phyloP scores from a whole-genome alignment of 2,329 filamentous ascomycete genomes.

The Cladosporium phlei region DNA sequence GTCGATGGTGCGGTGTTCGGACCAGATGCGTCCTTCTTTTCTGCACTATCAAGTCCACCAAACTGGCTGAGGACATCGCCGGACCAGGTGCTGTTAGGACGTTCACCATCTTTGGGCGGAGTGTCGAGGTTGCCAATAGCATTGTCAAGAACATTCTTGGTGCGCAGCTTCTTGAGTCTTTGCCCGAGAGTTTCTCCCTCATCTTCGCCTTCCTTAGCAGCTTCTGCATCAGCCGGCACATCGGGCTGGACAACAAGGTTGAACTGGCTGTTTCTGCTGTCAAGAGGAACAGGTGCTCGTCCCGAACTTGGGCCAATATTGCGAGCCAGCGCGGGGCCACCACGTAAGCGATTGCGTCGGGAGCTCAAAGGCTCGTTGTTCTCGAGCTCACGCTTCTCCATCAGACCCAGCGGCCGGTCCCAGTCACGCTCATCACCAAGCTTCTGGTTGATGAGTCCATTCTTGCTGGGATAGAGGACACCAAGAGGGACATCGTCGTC shows the following conservation, averaged over 20 bases:
- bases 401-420: conserved; percentile 65
- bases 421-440: conserved; percentile 36
- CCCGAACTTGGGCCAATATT: conserved; percentile 21
- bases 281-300: conserved; percentile 24
- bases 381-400: conserved; percentile 78
- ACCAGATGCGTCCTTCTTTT: conserved; percentile 27
- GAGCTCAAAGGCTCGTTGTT: conserved; percentile 85
- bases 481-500: conserved; percentile 88
- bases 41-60: conserved; percentile 46
- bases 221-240: conserved; percentile 16
- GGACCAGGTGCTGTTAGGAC: conserved; percentile 58
- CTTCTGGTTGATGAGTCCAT: conserved; percentile 48
- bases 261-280: conserved; percentile 25
- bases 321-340: conserved; percentile 36
- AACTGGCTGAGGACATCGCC: conserved; percentile 64
- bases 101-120: conserved; percentile 19
- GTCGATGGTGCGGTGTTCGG: neutral
- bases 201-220: conserved; percentile 32
- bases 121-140: conserved; percentile 37
- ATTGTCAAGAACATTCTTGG: conserved; percentile 47
- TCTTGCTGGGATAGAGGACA: conserved; percentile 64
- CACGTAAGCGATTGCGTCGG: conserved; percentile 69
- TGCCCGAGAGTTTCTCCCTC: conserved; percentile 65
- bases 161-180: conserved; percentile 60
- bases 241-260: conserved; percentile 15